phyloP scores from a whole-genome alignment of 306 rosid species.

The Begonia fuchsioides region DNA sequence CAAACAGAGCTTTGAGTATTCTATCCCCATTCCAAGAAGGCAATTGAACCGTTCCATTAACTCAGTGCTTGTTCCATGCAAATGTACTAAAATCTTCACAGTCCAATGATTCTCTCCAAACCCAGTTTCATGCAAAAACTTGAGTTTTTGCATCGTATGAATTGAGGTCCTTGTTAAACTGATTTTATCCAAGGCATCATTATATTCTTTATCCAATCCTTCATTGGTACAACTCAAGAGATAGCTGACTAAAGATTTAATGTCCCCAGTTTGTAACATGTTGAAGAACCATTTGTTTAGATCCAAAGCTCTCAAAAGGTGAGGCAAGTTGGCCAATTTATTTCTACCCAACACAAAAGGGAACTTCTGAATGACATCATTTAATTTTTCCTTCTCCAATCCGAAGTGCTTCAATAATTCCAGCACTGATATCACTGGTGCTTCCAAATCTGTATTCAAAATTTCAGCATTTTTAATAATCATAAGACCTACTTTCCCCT shows the following conservation, averaged over 20 bases:
- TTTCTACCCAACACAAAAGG: slow-evolving; percentile 47
- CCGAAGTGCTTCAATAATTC: slow-evolving; percentile 50
- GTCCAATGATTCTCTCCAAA: slow-evolving; percentile 69
- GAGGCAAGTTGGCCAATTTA: slow-evolving; percentile 49
- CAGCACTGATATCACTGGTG: slow-evolving; percentile 26
- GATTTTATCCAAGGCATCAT: slow-evolving; percentile 24
- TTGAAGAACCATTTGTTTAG: slow-evolving; percentile 50
- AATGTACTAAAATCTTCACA: slow-evolving; percentile 17
- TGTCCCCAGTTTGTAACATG: slow-evolving; percentile 35
- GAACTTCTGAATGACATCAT: slow-evolving; percentile 16
- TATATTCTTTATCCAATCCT: slow-evolving; percentile 20
- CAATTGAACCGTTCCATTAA: slow-evolving; percentile 43
- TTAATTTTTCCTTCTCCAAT: slow-evolving; percentile 16
- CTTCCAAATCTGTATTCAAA: slow-evolving; percentile 37
- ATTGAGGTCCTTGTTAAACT: slow-evolving; percentile 17
- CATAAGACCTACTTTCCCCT: slow-evolving; percentile 34
- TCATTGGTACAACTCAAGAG: slow-evolving; percentile 23
- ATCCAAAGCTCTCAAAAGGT: slow-evolving; percentile 51
- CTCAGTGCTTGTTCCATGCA: slow-evolving; percentile 42
- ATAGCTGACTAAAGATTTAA: slow-evolving; percentile 30
- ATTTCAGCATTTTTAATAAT: slow-evolving; percentile 34
- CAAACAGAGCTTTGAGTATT: slow-evolving; percentile 40
- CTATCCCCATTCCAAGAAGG: slow-evolving; percentile 40
- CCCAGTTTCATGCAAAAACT: slow-evolving; percentile 52
- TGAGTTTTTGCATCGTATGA: slow-evolving; percentile 42